Conservation (phyloP, 129 eudicot species). For the Lactuca saligna region DNA sequence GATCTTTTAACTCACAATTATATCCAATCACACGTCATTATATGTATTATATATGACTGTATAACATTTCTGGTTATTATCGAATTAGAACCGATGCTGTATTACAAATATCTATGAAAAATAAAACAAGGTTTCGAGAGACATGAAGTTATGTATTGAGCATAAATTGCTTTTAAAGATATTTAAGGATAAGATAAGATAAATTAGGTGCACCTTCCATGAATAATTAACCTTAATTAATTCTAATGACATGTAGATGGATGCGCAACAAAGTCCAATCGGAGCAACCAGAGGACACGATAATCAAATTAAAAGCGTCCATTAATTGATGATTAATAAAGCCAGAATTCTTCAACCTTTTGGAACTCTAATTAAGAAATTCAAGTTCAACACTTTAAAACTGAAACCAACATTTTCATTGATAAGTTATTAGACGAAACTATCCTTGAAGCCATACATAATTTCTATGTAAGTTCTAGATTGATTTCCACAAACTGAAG, state of each 20-base stretch:
- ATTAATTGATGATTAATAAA: constrained; percentile 2
- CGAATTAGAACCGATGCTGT: background rate
- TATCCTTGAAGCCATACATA: background rate
- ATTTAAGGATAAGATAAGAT: constrained; percentile 14
- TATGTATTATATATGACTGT: constrained; percentile 13
- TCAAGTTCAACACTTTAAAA: background rate
- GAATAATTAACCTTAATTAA: constrained; percentile 11
- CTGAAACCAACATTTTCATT: background rate
- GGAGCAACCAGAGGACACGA: constrained; percentile 6
- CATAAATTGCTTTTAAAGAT: constrained; percentile 16
- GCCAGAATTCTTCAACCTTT: background rate
- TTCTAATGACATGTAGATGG: background rate
- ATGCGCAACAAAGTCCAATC: constrained; percentile 19
- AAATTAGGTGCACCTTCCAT: constrained; percentile 23
- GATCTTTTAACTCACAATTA: background rate
- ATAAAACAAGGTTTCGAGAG: background rate
- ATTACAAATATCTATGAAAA: background rate
- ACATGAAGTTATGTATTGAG: background rate
- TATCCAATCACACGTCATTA: background rate
- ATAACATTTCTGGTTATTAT: constrained; percentile 20
- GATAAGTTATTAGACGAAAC: background rate
- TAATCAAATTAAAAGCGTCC: background rate
- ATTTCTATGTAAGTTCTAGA: background rate
- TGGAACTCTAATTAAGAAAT: background rate
- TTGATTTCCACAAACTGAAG: background rate